Evolutionary conservation across 345 rosid species (phyloP), one percentile per base, ranked within the genome.

Genomic region (Combretum micranthum): DNA sequence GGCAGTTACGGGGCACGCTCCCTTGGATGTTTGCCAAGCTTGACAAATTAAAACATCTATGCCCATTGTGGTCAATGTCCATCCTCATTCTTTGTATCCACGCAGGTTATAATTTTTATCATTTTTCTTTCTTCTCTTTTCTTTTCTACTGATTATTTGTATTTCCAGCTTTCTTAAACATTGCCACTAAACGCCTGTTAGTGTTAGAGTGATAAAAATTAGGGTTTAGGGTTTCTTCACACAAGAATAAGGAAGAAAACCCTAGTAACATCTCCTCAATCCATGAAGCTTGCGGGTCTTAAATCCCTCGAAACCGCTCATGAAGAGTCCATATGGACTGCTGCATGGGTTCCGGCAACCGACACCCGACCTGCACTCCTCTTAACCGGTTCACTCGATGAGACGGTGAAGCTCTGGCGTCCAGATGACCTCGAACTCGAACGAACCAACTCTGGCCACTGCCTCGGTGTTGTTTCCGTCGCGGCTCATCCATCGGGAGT

Each of bases 401-500:
- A 93, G 85, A 87, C 90, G 21, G 97, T 93, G 52, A 83, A 76
- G 82, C 72, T 93, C 14, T 90, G 97, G 99, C 64, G 70, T 42
- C 44, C 92, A 48, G 97, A 93, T 64, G 95, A 90, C 70, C 80
- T 90, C 53, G 69, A 65, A 61, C 87, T 85, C 32, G 95, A 75
- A 51, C 77, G 88, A 44, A 85, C 95, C 53, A 93, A 90, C 77
- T 77, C 92, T 9, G 97, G 97, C 44, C 97, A 93, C 83, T 83
- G 77, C 69, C 76, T 93, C 47, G 96, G 97, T 60, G 99, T 93
- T 56, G 95, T 93, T 44, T 78, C 95, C 56, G 94, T 89, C 46
- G 95, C 97, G 16, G 95, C 96, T 17, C 99, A 93, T 62, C 99
- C 99, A 20, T 89, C 97, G 18, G 99, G 99, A 15, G 66, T 85